phyloP scores from a whole-genome alignment of 2,329 filamentous ascomycete species.

The Fusarium austroafricanum region DNA sequence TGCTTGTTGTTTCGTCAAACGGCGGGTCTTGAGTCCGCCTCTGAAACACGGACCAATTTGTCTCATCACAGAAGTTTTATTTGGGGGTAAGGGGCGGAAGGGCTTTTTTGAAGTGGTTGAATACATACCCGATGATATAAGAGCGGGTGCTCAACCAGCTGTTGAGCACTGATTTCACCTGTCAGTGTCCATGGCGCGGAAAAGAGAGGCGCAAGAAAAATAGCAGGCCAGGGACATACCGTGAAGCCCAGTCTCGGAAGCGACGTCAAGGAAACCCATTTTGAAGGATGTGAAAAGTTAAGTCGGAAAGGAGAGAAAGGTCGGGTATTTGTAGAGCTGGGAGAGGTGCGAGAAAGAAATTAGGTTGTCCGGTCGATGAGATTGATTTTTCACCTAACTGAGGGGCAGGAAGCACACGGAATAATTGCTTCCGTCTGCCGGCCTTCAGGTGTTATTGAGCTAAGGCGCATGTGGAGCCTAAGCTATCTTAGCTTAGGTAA shows the following conservation, averaged over 20 bases:
- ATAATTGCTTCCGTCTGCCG: slow-evolving; percentile 23
- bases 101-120: neutral
- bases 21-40: slow-evolving; percentile 92
- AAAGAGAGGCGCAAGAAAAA: slow-evolving; percentile 42
- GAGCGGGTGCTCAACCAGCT: slow-evolving; percentile 79
- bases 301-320: slow-evolving; percentile 41
- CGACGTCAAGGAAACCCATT: slow-evolving; percentile 78
- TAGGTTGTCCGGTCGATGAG: slow-evolving; percentile 51
- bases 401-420: slow-evolving; percentile 20
- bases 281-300: slow-evolving; percentile 51
- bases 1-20: slow-evolving; percentile 81
- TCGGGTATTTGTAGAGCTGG: slow-evolving; percentile 46
- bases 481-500: slow-evolving; percentile 31
- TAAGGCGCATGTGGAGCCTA: neutral
- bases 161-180: slow-evolving; percentile 70
- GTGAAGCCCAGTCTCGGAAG: slow-evolving; percentile 71
- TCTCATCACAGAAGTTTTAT: slow-evolving; percentile 71
- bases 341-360: slow-evolving; percentile 48
- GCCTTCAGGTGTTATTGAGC: slow-evolving; percentile 15
- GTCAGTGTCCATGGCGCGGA: slow-evolving; percentile 50
- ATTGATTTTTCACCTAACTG: slow-evolving; percentile 51
- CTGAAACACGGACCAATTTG: slow-evolving; percentile 96
- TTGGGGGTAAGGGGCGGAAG: neutral
- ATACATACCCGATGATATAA: slow-evolving; percentile 84
- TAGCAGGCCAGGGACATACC: slow-evolving; percentile 50